These are phyloP conservation scores for Bisporella sp. DNA, from an alignment of 2,329 filamentous ascomycete species.

Conservation along the genomic window DNA sequence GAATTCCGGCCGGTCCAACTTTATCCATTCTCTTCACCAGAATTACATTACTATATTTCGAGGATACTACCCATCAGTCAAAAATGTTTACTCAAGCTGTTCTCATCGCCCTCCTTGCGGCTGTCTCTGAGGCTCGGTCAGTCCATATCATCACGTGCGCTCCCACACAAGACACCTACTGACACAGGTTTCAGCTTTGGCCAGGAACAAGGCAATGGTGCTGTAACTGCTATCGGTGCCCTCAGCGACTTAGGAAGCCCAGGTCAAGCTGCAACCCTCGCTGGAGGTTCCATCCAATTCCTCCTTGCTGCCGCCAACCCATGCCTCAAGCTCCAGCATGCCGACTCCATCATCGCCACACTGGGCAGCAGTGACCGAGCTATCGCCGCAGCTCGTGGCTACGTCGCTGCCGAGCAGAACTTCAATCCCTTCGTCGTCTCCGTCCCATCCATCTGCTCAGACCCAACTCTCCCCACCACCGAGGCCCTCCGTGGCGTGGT, in stretches of 20 bases:
- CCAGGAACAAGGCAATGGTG: conserved; percentile 47
- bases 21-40: conserved; percentile 2
- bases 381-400: conserved; percentile 52
- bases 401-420: conserved; percentile 66
- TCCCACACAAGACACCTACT: background rate
- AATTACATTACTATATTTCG: conserved; percentile 4
- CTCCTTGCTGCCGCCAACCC: conserved; percentile 59
- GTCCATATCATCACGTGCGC: background rate
- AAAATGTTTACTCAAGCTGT: conserved; percentile 22
- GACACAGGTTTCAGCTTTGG: conserved; percentile 40
- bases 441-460: conserved; percentile 56
- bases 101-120: conserved; percentile 17
- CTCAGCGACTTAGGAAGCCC: conserved; percentile 48
- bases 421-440: conserved; percentile 59
- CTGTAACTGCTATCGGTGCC: conserved; percentile 46
- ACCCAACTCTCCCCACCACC: conserved; percentile 55
- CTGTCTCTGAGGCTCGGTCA: conserved; percentile 25
- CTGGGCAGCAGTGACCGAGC: conserved; percentile 55
- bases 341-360: conserved; percentile 55
- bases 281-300: conserved; percentile 52
- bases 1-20: conserved; percentile 18
- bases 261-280: conserved; percentile 56
- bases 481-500: conserved; percentile 57
- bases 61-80: background rate
- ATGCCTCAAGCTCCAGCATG: conserved; percentile 55